phyloP scores from a whole-genome alignment of 192 early-diverging fungal species.

The Umbelopsis ramanniana region DNA sequence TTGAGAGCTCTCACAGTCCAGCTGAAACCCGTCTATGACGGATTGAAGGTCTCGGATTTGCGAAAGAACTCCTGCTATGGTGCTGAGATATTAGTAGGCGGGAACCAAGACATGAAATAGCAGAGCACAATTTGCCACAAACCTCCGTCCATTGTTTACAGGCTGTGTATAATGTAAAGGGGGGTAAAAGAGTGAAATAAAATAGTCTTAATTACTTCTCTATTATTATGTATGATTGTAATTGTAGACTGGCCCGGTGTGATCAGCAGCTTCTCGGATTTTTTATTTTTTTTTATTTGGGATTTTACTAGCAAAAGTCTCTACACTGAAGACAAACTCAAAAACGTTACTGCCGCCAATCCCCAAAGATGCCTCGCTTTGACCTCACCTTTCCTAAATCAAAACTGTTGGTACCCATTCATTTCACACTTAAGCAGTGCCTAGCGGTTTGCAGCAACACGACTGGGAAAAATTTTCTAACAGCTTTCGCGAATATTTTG shows the following conservation, averaged over 20 bases:
- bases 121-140: background rate
- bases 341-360: too few relatives aligned
- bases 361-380: too few relatives aligned
- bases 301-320: too few relatives aligned
- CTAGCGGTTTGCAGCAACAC: too few relatives aligned
- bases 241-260: constrained; percentile 19
- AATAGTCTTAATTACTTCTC: background rate
- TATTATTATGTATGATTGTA: background rate
- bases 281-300: background rate
- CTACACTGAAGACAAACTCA: too few relatives aligned
- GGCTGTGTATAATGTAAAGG: background rate
- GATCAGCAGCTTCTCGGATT: background rate
- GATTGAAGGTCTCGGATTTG: constrained; percentile 20
- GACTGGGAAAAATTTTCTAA: too few relatives aligned
- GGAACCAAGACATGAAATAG: background rate
- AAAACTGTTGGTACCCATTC: too few relatives aligned
- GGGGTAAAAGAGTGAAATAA: constrained; percentile 9
- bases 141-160: constrained; percentile 10
- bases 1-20: background rate
- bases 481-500: too few relatives aligned
- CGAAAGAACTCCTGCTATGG: background rate
- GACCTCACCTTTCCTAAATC: too few relatives aligned
- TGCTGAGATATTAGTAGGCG: background rate
- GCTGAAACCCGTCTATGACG: constrained; percentile 12
- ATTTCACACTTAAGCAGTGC: too few relatives aligned